These are phyloP conservation scores for Albophoma yamanashiensis DNA, from an alignment of 2,329 filamentous ascomycete genomes.

Conservation along the genomic window DNA sequence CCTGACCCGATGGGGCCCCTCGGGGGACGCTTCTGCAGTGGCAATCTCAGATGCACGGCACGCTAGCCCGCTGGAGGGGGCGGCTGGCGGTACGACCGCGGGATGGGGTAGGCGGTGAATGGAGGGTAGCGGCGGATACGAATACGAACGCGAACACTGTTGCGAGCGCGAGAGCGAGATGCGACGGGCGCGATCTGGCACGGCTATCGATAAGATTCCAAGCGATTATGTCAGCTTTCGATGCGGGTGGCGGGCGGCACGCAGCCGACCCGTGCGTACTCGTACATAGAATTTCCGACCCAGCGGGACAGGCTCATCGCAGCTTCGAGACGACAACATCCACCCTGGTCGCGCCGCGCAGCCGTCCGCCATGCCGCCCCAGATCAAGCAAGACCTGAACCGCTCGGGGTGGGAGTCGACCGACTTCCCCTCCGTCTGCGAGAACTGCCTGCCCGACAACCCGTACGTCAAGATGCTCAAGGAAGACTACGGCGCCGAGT, in stretches of 20 bases:
- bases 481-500: conserved; percentile 85
- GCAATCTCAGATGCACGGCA: conserved; percentile 1
- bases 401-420: conserved; percentile 93
- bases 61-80: background rate
- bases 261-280: background rate
- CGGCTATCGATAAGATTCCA: background rate
- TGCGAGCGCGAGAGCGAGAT: background rate
- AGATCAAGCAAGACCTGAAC: conserved; percentile 95
- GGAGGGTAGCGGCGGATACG: background rate
- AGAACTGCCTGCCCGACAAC: conserved; percentile 90
- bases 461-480: conserved; percentile 99
- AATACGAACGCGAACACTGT: conserved; percentile 7
- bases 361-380: conserved; percentile 56
- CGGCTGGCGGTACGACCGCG: background rate
- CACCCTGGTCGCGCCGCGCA: background rate
- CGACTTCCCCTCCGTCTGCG: conserved; percentile 80
- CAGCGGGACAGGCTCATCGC: background rate
- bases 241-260: background rate
- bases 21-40: background rate
- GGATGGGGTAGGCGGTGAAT: background rate
- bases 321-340: background rate
- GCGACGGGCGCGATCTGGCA: background rate
- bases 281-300: background rate
- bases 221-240: background rate
- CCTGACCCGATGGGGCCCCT: background rate